Base-by-base conservation (phyloP, 768 basidiomycete species). In the Heimioporus sp. region DNA sequence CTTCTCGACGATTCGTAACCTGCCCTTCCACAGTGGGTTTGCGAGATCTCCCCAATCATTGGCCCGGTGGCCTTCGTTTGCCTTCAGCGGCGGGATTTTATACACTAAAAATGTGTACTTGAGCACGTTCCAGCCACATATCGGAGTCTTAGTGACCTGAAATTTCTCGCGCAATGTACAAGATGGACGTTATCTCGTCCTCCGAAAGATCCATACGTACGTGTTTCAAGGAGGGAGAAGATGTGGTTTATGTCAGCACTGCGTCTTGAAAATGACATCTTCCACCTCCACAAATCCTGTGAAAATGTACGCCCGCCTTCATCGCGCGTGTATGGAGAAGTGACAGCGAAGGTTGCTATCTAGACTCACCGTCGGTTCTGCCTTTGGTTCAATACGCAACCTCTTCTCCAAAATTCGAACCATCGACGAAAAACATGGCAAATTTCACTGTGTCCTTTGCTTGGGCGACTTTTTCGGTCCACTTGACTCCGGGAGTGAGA, bases 391-490 rank as follows among this genome's bases (percentile, higher is more conserved):
- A 1, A 82, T 97, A 63, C 70, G 76, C 31, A 79, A 82, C n/a
- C 76, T 95, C 28, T 86, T 92, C 62, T 67, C 80, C 51, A 97
- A 93, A 75, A 80, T 98, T 61, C 85, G 81, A 53, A 72, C 82
- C 28, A 91, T 97, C 58, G 85, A 98, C 72, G 77, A 83, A 48
- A 97, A 96, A 72, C 90, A 97, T 69, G 94, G 94, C 55, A 90
- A 90, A 65, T 98, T 98, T 65, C 89, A 92, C 63, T 78, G 91
- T 49, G 80, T 86, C 8, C 76, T 94, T 46, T 91, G 89, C 59
- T 73, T 76, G 8, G 92, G 92, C n/a, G 88, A 92, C 69, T 93
- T 94, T 72, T 92, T 93, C 68, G 87, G 87, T 6, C 77, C 77
- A 2, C 63, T 73, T 13, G 50, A 46, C 6, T 51, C 63, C 2